Conservation (phyloP, 768 basidiomycete genomes). For the Neoboletus magnificus region DNA sequence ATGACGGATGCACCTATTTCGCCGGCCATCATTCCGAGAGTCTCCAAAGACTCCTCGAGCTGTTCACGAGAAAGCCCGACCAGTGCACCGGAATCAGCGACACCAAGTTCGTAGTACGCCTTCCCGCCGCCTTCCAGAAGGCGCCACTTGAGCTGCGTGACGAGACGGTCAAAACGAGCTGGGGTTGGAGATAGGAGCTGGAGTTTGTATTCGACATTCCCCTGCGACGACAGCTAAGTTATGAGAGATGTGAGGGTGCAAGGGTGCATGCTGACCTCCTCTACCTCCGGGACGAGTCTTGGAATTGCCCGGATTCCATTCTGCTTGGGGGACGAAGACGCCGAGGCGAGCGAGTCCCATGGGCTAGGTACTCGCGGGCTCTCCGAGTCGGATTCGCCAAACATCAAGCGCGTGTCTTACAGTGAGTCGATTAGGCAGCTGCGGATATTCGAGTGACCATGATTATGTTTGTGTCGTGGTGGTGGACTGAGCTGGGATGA, state of each 20-base stretch:
- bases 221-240: constrained; percentile 37
- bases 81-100: constrained; percentile 85
- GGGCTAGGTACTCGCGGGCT: constrained; percentile 77
- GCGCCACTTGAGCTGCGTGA: constrained; percentile 96
- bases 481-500: neutral
- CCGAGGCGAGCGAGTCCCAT: constrained; percentile 74
- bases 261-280: constrained; percentile 41
- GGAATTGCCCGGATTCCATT: constrained; percentile 42
- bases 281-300: constrained; percentile 71
- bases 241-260: neutral
- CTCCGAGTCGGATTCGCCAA: constrained; percentile 80
- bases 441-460: constrained; percentile 61
- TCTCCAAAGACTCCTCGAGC: constrained; percentile 78
- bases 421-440: constrained; percentile 11
- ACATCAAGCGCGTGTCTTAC: constrained; percentile 44
- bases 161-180: constrained; percentile 75
- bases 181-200: constrained; percentile 79
- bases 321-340: constrained; percentile 38
- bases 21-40: constrained; percentile 90
- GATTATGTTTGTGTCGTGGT: constrained; percentile 11
- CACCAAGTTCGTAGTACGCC: constrained; percentile 79
- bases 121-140: constrained; percentile 81
- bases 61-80: constrained; percentile 73
- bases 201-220: constrained; percentile 94
- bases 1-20: constrained; percentile 92